Evolutionary conservation across 805 yeast genomes (phyloP).

Genomic region (Nakazawaea holstii): DNA sequence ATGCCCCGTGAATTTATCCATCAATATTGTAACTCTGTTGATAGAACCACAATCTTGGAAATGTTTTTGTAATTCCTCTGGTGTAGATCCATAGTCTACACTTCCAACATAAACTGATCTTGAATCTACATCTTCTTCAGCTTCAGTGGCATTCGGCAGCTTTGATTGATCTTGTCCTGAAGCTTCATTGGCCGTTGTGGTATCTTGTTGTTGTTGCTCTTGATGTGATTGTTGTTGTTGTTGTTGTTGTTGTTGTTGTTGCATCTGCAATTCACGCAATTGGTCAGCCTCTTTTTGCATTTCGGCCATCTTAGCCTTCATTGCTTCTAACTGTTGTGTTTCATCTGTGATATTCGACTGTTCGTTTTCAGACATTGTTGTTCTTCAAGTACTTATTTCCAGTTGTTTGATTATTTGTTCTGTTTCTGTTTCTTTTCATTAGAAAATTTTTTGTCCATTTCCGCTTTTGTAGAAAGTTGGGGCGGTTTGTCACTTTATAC

Average conservation of each 20-base stretch:
- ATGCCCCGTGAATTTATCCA: constrained; percentile 70
- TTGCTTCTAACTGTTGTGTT: constrained; percentile 22
- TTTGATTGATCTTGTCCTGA: not conserved
- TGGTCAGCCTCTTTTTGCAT: constrained; percentile 62
- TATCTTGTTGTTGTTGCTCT: not conserved
- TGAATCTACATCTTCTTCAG: constrained; percentile 57
- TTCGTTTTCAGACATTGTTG: not conserved
- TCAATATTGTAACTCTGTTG: constrained; percentile 72
- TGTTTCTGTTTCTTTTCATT: not conserved
- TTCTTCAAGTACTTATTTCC: not conserved
- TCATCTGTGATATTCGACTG: not conserved
- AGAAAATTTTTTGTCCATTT: no score
- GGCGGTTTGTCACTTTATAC: no score
- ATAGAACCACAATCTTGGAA: constrained; percentile 69
- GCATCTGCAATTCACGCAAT: constrained; percentile 49
- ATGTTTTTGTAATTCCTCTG: constrained; percentile 73
- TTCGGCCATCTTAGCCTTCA: constrained; percentile 42
- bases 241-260: constrained; percentile 6
- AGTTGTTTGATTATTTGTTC: not conserved
- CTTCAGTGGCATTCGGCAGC: not conserved
- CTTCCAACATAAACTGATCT: constrained; percentile 80
- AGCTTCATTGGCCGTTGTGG: not conserved
- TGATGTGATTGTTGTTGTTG: constrained; percentile 15
- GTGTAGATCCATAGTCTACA: constrained; percentile 75
- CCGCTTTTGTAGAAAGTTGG: no score